phyloP scores from a whole-genome alignment of 352 stramenopile genomes.

The Globisporangium uncinulatum region DNA sequence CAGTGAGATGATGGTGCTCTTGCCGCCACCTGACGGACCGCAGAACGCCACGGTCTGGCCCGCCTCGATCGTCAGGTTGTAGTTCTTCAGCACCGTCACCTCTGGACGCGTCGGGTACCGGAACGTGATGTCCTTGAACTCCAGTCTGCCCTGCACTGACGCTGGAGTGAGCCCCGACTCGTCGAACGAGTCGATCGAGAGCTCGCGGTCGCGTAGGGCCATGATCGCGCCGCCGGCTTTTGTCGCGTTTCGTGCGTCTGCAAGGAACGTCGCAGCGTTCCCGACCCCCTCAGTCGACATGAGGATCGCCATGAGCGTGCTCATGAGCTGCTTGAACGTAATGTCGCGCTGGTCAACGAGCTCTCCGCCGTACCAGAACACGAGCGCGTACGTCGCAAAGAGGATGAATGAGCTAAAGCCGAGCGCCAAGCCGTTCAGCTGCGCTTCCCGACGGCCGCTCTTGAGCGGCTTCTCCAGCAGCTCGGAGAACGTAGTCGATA shows the following conservation, averaged over 20 bases:
- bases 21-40: constrained; percentile 20
- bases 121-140: constrained; percentile 19
- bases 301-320: constrained; percentile 41
- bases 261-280: constrained; percentile 18
- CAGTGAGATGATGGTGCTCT: constrained; percentile 25
- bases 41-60: constrained; percentile 25
- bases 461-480: constrained; percentile 20
- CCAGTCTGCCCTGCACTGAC: constrained; percentile 13
- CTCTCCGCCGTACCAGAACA: constrained; percentile 54
- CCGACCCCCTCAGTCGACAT: constrained; percentile 31
- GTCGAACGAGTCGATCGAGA: constrained; percentile 9
- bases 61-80: constrained; percentile 15
- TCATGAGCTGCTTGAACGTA: constrained; percentile 33
- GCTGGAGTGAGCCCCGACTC: not conserved
- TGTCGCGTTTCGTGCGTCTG: constrained; percentile 31
- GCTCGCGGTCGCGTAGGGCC: not conserved
- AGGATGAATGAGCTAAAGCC: constrained; percentile 61
- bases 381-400: constrained; percentile 34
- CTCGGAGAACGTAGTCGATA: constrained; percentile 22
- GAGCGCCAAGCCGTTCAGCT: constrained; percentile 30
- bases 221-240: constrained; percentile 6
- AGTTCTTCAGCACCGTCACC: constrained; percentile 13
- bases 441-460: constrained; percentile 14
- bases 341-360: constrained; percentile 31
- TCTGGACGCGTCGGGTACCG: constrained; percentile 19